Conservation (phyloP, 352 stramenopile species). For the Pythium vanterpoolii region DNA sequence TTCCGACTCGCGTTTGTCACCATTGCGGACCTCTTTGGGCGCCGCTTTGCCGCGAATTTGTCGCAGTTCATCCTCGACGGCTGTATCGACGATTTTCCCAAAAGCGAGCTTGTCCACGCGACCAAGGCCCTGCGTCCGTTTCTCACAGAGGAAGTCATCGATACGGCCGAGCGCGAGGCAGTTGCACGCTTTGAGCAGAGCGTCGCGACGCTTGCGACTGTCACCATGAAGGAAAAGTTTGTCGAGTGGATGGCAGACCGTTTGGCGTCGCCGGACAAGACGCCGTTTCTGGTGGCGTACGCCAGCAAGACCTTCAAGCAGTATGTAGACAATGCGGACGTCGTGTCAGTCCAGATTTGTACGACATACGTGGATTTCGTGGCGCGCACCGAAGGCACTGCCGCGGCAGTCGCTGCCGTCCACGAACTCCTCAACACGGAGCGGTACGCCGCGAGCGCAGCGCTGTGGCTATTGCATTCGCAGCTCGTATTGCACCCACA, state of each 20-base stretch:
- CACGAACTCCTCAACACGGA: constrained; percentile 40
- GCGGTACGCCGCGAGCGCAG: constrained; percentile 13
- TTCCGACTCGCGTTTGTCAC: constrained; percentile 78
- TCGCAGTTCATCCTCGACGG: constrained; percentile 69
- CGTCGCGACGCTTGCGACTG: constrained; percentile 35
- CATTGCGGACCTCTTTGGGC: constrained; percentile 74
- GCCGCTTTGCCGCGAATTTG: constrained; percentile 50
- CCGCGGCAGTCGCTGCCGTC: constrained; percentile 38
- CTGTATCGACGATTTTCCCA: constrained; percentile 55
- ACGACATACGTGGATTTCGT: constrained; percentile 71
- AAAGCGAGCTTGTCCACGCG: constrained; percentile 50
- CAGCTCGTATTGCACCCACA: constrained; percentile 60
- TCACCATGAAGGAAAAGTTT: constrained; percentile 61
- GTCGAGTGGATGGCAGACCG: constrained; percentile 61
- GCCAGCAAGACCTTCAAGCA: constrained; percentile 53
- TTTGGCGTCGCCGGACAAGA: constrained; percentile 39
- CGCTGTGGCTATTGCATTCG: constrained; percentile 68
- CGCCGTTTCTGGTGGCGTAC: constrained; percentile 48
- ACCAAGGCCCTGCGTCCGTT: constrained; percentile 57
- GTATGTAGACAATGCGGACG: constrained; percentile 27
- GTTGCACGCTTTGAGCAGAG: constrained; percentile 64
- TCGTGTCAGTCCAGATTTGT: constrained; percentile 25
- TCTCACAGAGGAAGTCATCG: constrained; percentile 32
- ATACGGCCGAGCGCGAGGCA: constrained; percentile 40
- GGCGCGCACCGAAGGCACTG: constrained; percentile 56